A percentile compares a stretch with the other conserved stretches of the same genome.
Evolutionary conservation across 257 asterid genomes (phyloP).

Genomic region (Linderniella brevidens): DNA sequence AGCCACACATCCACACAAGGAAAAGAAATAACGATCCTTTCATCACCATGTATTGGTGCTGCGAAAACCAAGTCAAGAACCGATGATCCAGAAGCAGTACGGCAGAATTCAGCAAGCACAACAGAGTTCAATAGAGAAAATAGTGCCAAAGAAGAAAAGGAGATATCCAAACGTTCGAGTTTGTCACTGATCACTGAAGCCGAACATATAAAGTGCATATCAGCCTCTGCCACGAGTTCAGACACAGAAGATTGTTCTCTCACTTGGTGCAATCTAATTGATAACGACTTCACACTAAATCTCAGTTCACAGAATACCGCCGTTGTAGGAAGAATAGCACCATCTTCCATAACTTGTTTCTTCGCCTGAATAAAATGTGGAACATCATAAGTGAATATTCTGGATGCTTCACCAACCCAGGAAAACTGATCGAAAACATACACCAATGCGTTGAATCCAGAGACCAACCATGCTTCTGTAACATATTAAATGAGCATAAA

Average conservation of each 20-base stretch:
- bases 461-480: constrained; percentile 40
- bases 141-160: constrained; percentile 43
- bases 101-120: constrained; percentile 49
- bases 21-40: constrained; percentile 28
- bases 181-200: constrained; percentile 32
- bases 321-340: constrained; percentile 19
- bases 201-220: constrained; percentile 42
- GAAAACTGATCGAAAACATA: constrained; percentile 56
- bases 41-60: constrained; percentile 30
- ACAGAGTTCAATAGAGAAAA: constrained; percentile 64
- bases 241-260: constrained; percentile 34
- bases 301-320: constrained; percentile 30
- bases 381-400: constrained; percentile 33
- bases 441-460: constrained; percentile 45
- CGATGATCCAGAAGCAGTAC: constrained; percentile 31
- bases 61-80: constrained; percentile 35
- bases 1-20: constrained; percentile 63
- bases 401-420: constrained; percentile 32
- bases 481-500: constrained; percentile 13
- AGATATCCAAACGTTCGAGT: constrained; percentile 26
- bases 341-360: constrained; percentile 23
- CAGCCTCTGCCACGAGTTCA: constrained; percentile 53
- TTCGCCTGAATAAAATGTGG: constrained; percentile 34
- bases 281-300: constrained; percentile 40
- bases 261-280: constrained; percentile 32